Evolutionary conservation across 345 rosid genomes (phyloP).

Genomic region (Sonneratia caseolaris): DNA sequence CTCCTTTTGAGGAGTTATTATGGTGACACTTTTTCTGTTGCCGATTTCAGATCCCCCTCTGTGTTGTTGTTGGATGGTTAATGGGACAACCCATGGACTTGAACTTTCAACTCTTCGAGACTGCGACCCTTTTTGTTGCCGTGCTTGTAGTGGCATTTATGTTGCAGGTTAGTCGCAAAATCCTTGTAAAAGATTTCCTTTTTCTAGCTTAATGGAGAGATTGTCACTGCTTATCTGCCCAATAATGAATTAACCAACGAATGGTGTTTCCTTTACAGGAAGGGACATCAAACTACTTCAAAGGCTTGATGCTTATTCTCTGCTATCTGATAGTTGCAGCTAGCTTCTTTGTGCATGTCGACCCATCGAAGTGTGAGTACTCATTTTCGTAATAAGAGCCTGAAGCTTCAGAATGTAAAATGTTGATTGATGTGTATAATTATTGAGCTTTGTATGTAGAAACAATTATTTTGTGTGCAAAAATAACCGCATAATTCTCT

Average conservation of each 20-base stretch:
- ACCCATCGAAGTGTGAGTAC: constrained; percentile 22
- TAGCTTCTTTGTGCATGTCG: constrained; percentile 37
- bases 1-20: background rate
- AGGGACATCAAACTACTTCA: constrained; percentile 40
- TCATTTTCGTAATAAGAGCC: background rate
- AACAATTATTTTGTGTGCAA: background rate
- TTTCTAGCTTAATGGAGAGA: background rate
- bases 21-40: background rate
- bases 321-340: constrained; percentile 45
- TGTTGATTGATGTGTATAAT: background rate
- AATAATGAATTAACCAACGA: background rate
- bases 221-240: background rate
- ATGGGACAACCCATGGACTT: constrained; percentile 40
- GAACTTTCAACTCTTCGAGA: constrained; percentile 38
- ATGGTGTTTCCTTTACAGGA: constrained; percentile 23
- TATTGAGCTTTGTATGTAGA: background rate
- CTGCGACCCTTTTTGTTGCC: constrained; percentile 32
- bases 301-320: constrained; percentile 40
- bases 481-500: background rate
- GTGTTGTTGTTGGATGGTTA: constrained; percentile 33
- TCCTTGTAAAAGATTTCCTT: background rate
- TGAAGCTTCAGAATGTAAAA: background rate
- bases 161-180: constrained; percentile 30
- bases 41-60: constrained; percentile 30
- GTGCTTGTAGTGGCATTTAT: constrained; percentile 38